Base-by-base conservation (phyloP, 2,329 filamentous ascomycete genomes). In the Pyrenophora graminea region DNA sequence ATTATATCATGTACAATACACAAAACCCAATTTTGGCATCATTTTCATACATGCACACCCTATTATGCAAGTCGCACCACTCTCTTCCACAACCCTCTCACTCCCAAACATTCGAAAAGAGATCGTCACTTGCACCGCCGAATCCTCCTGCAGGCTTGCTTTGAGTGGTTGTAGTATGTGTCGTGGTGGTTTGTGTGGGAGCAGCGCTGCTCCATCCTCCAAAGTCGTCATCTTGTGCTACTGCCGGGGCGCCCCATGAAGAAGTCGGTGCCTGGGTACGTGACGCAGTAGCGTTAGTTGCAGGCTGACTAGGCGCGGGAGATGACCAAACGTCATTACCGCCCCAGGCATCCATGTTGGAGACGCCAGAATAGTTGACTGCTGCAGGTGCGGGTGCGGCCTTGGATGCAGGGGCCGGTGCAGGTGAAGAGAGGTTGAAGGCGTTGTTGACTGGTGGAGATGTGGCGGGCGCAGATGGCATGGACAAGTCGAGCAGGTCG, bases 81-180 rank as follows among this genome's bases (percentile, higher is more conserved):
- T 19, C 12, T 25, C 17, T 12, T 21, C 15, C 4, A 10, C 23
- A 34, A 34, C 19, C 6, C 4, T 3, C 21, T 25, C 34, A 97
- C 77, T 91, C 84, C 93, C 93, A 97, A 42, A 97, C 93, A 74
- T 97, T 97, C 27, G 88, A 91, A 75, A 97, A 97, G 66, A 97
- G 73, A 76, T 97, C 93, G 60, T 97, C 93, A 43, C 75, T 74
- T 27, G 76, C 72, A 25, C 76, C 79, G 47, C 84, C 86, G 48
- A 76, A 71, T 3, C 83, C 83, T 18, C 80, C 76, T 21, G 81
- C 76, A 30, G 86, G 77, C 41, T 80, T 75, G 12, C 73, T 74
- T 18, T 55, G 39, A n/a, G 55, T 53, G 3, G 51, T 55, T 1
- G 49, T 53, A 3, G 55, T 59, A 17, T 59, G 55, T 8, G 63